Evolutionary conservation across 495 filamentous ascomycete species (phyloP), one percentile per base, ranked within the genome.

Genomic region (Chaetomium tenue): DNA sequence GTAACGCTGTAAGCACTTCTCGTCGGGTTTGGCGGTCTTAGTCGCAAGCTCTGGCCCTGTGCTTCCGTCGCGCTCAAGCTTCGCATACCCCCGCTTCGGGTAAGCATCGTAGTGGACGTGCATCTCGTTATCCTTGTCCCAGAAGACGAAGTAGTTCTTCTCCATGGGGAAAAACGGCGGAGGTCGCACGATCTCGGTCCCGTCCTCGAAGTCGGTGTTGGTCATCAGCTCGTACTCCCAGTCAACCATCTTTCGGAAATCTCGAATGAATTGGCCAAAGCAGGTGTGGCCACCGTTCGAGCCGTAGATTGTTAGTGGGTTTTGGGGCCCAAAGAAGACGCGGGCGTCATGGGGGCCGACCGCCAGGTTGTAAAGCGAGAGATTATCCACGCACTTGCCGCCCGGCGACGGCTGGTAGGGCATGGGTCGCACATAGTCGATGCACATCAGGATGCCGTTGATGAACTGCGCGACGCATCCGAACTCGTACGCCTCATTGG

Each of bases 61-160:
- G 1, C 74, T 75, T 7, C 80, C 81, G 59, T 82, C 77, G 15
- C 47, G 42, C 3, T 52, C 52, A 5, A 85, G 67, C 60, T 71
- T 68, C 1, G 82, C 77, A 64, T 84, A 84, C 9, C 67, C 68
- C 2, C 83, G 80, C 8, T 69, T 66, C 3, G 82, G 83, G 30
- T 66, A 65, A 12, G 83, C 63, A 61, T 84, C 81, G 67, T 83
- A 76, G 68, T 86, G 83, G 3, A 72, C 75, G 70, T 83, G 82
- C 59, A 76, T 70, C 37, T 76, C 60, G 50, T 76, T 76, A 3
- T 70, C 59, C 2, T 63, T 50, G 68, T 83, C 81, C 83, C 83
- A 85, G 71, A 84, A 86, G 11, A 82, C 26, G 47, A 86, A 84
- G 75, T 76, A 86, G 64, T 86, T 84, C 78, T 85, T 85, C 70